Base-by-base conservation (phyloP, 2,329 filamentous ascomycete genomes). In the Emmonsia crescens region DNA sequence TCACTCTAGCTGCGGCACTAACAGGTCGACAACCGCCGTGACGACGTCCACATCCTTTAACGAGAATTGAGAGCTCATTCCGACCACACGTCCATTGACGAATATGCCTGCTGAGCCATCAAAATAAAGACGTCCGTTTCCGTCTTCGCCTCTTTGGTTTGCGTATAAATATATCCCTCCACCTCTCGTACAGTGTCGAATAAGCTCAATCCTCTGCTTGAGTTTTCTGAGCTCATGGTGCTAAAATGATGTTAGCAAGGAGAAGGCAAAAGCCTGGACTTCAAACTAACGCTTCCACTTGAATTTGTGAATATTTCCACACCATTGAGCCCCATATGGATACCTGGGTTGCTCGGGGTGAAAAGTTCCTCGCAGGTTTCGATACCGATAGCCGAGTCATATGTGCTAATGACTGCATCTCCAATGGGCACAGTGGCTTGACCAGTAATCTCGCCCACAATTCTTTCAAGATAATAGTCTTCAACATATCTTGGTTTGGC, bases 141-240 rank as follows among this genome's bases (percentile, higher is more conserved):
- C 83, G 63, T 82, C 80, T 63, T 78, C 81, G 0, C 80, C 79
- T 68, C 78, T 73, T 66, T 84, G 81, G 62, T 87, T 87, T 0
- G 82, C 76, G 67, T 88, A 88, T 54, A 84, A 66, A 66, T 78
- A 78, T 19, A 78, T 71, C 5, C 77, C 77, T 27, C 76, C 76
- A 64, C 69, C 27, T 70, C 65, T 76, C 70, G 29, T 66, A 10
- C 57, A 59, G 48, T 59, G 57, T 16, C 46, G 57, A 46, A 59
- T 59, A 51, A 51, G 48, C 8, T 59, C 57, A 19, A 59, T 49
- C 1, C 85, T 75, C 0, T 77, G 82, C 61, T 85, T 75, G 0
- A 90, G 78, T 71, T 90, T 90, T n/a, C 85, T 78, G 10, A 89
- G 74, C 64, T 84, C 81, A 68, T 84, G 83, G 70, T 91, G 88